These are phyloP conservation scores for Diaporthe sp. DNA, from an alignment of 2,329 filamentous ascomycete genomes.

Conservation along the genomic window DNA sequence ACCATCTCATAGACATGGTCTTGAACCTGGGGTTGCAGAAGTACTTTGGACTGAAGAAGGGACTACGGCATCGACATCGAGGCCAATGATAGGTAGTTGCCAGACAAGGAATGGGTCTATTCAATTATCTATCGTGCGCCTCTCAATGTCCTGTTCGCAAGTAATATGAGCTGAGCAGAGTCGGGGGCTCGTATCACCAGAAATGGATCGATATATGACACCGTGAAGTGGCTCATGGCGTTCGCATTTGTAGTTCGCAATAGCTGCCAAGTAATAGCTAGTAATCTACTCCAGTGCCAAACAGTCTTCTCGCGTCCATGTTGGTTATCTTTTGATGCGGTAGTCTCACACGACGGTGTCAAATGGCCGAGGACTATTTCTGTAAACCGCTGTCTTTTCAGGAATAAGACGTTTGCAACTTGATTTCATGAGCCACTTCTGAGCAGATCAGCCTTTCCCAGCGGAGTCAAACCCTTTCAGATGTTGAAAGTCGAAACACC, in stretches of 20 bases:
- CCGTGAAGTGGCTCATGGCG: not conserved
- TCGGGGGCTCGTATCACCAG: not conserved
- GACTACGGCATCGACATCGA: not conserved
- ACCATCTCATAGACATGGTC: conserved; percentile 19
- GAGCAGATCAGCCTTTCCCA: no score
- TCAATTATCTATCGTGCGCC: no score
- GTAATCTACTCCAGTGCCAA: not conserved
- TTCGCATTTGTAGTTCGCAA: not conserved
- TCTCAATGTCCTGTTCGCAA: not conserved
- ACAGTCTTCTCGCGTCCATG: not conserved
- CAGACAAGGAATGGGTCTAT: not conserved
- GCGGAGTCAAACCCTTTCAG: no score
- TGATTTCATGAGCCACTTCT: no score
- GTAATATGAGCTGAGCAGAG: no score
- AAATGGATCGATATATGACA: not conserved
- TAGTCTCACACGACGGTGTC: no score
- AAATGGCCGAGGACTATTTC: no score
- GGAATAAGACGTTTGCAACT: no score
- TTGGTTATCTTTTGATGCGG: no score
- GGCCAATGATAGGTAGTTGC: not conserved
- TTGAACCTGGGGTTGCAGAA: no score
- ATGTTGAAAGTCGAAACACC: no score
- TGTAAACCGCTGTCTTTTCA: no score
- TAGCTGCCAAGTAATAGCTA: not conserved
- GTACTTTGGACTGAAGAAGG: not conserved